These are phyloP conservation scores for Tetracladium marchalianum DNA, from an alignment of 495 filamentous ascomycete genomes.

Conservation along the genomic window DNA sequence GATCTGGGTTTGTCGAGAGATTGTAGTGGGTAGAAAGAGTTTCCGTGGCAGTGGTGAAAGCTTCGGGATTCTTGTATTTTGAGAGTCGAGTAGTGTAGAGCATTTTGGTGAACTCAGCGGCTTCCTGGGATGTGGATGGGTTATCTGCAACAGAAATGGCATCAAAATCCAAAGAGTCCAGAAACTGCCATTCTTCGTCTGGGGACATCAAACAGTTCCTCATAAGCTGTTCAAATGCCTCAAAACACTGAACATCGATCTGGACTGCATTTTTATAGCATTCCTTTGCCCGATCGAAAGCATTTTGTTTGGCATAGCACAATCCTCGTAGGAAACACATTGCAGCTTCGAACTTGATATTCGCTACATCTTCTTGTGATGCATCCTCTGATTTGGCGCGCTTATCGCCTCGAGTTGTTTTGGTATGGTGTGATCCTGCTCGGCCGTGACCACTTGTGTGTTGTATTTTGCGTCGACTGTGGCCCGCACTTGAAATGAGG, in stretches of 20 bases:
- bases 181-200: slow-evolving; percentile 87
- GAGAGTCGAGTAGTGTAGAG: slow-evolving; percentile 94
- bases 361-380: slow-evolving; percentile 46
- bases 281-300: slow-evolving; percentile 92
- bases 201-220: slow-evolving; percentile 97
- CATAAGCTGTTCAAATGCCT: slow-evolving; percentile 96
- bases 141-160: slow-evolving; percentile 51
- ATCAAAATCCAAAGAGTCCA: slow-evolving; percentile 88
- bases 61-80: slow-evolving; percentile 81
- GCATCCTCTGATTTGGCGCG: slow-evolving; percentile 38
- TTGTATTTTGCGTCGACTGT: slow-evolving; percentile 48
- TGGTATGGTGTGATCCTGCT: slow-evolving; percentile 19
- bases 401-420: slow-evolving; percentile 32
- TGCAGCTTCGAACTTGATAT: slow-evolving; percentile 79
- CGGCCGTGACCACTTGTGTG: slow-evolving; percentile 28
- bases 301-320: slow-evolving; percentile 95
- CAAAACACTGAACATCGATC: slow-evolving; percentile 97
- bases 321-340: slow-evolving; percentile 95
- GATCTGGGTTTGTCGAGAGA: slow-evolving; percentile 76
- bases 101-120: slow-evolving; percentile 88
- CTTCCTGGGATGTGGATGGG: slow-evolving; percentile 60
- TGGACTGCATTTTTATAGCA: slow-evolving; percentile 96
- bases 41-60: slow-evolving; percentile 81
- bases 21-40: slow-evolving; percentile 89
- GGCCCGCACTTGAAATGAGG: slow-evolving; percentile 56